Conservation (phyloP, 805 yeast genomes). For the Candida manassasensis region DNA sequence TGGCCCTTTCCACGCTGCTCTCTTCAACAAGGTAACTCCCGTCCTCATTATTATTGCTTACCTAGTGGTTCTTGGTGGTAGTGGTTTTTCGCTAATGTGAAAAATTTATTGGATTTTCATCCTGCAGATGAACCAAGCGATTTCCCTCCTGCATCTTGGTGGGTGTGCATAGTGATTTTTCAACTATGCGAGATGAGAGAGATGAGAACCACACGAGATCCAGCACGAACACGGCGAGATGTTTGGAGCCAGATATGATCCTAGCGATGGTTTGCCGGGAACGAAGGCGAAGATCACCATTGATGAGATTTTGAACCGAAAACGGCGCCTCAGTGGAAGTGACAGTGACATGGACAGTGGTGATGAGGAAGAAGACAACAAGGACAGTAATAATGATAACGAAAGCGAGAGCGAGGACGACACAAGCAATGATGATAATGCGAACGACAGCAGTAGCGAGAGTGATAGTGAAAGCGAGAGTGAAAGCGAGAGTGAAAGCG, state of each 20-base stretch:
- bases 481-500: conserved; percentile 11
- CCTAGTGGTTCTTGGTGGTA: background rate
- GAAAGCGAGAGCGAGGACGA: conserved; percentile 9
- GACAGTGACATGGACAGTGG: conserved; percentile 4
- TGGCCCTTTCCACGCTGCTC: conserved; percentile 65
- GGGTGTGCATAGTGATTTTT: too few relatives aligned
- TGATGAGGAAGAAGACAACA: conserved; percentile 11
- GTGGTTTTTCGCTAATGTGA: background rate
- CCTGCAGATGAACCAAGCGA: background rate
- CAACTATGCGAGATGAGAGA: background rate
- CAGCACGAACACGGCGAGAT: conserved; percentile 30
- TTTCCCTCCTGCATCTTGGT: background rate
- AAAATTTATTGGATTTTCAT: background rate
- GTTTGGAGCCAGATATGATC: conserved; percentile 68
- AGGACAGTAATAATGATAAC: conserved; percentile 10
- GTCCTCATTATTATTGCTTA: conserved; percentile 28
- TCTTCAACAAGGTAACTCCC: conserved; percentile 23
- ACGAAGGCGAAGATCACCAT: conserved; percentile 1
- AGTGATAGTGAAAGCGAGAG: conserved; percentile 5
- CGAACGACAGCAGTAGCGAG: conserved; percentile 17
- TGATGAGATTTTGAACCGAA: conserved; percentile 7
- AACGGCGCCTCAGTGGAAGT: conserved; percentile 17
- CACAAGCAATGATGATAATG: background rate
- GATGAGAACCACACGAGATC: background rate
- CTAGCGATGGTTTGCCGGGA: conserved; percentile 19